Conservation (phyloP, 495 filamentous ascomycete species). For the Geoglossum glabrum region DNA sequence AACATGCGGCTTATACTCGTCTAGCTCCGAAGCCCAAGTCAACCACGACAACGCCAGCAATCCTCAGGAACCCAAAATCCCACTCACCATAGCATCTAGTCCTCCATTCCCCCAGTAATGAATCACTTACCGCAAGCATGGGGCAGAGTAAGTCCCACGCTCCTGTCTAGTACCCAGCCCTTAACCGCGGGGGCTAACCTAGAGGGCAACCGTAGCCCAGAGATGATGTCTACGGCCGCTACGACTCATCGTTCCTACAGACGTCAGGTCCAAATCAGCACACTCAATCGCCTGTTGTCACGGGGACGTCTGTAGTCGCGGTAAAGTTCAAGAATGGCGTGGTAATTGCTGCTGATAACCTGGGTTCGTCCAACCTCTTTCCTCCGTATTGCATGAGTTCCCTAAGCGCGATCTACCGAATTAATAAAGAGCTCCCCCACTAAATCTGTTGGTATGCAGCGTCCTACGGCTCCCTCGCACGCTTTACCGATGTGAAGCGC, state of each 20-base stretch:
- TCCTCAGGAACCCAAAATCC: no score
- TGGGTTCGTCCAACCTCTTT: conserved; percentile 36
- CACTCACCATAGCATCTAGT: no score
- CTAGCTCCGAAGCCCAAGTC: no score
- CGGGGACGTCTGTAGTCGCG: conserved; percentile 84
- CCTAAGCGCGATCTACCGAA: neutral
- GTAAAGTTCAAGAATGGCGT: conserved; percentile 93
- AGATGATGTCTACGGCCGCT: conserved; percentile 87
- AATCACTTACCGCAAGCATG: conserved; percentile 90
- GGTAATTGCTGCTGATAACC: conserved; percentile 88
- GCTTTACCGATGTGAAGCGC: conserved; percentile 84
- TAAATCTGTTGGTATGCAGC: conserved; percentile 28
- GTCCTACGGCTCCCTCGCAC: conserved; percentile 91
- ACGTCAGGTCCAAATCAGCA: conserved; percentile 51
- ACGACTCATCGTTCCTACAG: conserved; percentile 69
- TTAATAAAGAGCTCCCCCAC: neutral
- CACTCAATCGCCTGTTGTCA: conserved; percentile 81
- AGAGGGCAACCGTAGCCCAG: conserved; percentile 41
- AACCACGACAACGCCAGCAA: no score
- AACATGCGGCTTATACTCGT: no score
- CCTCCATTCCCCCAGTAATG: conserved; percentile 29
- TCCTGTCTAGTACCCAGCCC: neutral
- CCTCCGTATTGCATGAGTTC: neutral
- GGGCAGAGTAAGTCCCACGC: conserved; percentile 61
- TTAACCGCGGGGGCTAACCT: neutral